Conservation (phyloP, 1,139 yeast species). For the Lodderomyces elongisporus region DNA sequence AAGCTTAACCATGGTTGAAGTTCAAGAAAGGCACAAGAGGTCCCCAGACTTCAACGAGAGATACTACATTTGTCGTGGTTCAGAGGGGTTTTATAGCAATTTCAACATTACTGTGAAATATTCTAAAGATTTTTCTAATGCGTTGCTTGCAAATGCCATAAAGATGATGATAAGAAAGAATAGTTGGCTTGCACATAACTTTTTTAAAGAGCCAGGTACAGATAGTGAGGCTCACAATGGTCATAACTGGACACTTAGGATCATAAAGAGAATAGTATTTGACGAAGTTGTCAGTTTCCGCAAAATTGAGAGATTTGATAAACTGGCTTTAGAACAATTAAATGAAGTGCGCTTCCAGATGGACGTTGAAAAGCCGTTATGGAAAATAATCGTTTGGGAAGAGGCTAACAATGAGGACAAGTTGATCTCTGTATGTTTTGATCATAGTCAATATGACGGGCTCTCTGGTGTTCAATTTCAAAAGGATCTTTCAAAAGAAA, state of each 20-base stretch:
- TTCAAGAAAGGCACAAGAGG: conserved; percentile 11
- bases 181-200: conserved; percentile 20
- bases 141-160: conserved; percentile 24
- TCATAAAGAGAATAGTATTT: conserved; percentile 18
- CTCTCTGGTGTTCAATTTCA: conserved; percentile 30
- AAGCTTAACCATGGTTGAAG: conserved; percentile 11
- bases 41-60: conserved; percentile 19
- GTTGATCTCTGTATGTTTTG: conserved; percentile 24
- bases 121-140: conserved; percentile 15
- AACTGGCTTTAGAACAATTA: conserved; percentile 14
- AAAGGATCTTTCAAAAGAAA: conserved; percentile 20
- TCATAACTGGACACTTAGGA: conserved; percentile 16
- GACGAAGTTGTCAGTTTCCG: conserved; percentile 23
- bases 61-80: conserved; percentile 24
- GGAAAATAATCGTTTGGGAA: conserved; percentile 25
- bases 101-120: conserved; percentile 26
- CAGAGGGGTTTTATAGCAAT: conserved; percentile 21
- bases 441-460: conserved; percentile 37
- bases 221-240: conserved; percentile 8
- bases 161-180: conserved; percentile 17
- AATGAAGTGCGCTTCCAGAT: conserved; percentile 15
- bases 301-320: conserved; percentile 16
- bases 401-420: conserved; percentile 14
- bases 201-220: conserved; percentile 14
- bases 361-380: conserved; percentile 22